Percentiles rank a stretch among this genome's conserved stretches.
Conservation (phyloP, 768 basidiomycete species). For the Tricholoma bakamatsutake region DNA sequence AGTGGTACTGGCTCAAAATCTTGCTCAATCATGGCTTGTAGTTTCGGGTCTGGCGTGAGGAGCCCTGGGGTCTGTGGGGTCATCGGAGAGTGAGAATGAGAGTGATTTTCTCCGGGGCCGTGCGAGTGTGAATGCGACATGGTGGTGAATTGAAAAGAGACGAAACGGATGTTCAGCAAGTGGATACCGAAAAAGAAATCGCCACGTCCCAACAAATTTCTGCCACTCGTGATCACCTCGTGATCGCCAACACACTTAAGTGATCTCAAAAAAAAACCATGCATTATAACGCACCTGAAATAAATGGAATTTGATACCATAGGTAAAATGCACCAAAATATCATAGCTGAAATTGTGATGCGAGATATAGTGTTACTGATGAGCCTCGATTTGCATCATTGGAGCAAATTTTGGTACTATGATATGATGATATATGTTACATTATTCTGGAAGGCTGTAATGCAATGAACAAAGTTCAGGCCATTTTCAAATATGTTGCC, state of each 20-base stretch:
- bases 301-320: no score
- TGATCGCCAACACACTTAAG: not conserved
- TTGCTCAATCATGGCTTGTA: conserved; percentile 74
- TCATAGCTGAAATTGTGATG: no score
- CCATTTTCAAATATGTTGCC: no score
- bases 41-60: conserved; percentile 58
- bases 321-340: no score
- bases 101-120: conserved; percentile 50
- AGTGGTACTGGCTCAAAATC: conserved; percentile 58
- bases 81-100: conserved; percentile 32
- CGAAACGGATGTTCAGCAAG: not conserved
- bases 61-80: conserved; percentile 37
- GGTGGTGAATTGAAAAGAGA: conserved; percentile 6
- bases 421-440: no score
- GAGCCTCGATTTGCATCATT: no score
- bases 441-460: no score
- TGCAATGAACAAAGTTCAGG: no score
- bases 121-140: conserved; percentile 69
- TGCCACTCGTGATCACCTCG: not conserved
- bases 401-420: no score
- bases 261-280: no score
- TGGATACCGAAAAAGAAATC: not conserved
- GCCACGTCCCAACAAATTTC: not conserved
- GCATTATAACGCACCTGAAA: no score
- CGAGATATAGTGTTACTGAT: no score